Evolutionary conservation across 75 land plant genomes (phyloP), one percentile per base, ranked within the genome.

Genomic region (Picea sitchensis): DNA sequence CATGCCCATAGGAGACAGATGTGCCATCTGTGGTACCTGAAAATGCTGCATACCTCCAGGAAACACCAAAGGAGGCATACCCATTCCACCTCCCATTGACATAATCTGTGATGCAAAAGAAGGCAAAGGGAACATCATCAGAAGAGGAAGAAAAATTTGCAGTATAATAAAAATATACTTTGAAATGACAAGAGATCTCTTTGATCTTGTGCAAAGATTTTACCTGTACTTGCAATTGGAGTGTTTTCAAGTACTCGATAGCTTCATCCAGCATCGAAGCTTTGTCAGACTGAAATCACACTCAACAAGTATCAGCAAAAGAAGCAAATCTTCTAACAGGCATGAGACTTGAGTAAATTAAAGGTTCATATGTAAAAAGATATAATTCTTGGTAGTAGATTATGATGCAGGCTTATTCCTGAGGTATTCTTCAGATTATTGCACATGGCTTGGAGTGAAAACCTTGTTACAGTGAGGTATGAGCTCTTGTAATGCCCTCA

Each of bases 381-480:
- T 21, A 11, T 30, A 76, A 26, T 54, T 56, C 76, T 18, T 23
- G 44, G 64, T 3, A n/a, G 13, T 7, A 12, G 38, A 36, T 36
- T 60, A 12, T 38, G 68, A 14, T 61, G 68, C 32, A 62, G 31
- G 67, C 30, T 75, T 76, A 58, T 23, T 14, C 58, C 26, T 26
- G 32, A 12, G 57, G 30, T 17, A 76, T 11, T 76, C 9, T 5
- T 14, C 58, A 56, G 32, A 26, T 3, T 7, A 51, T 54, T 76
- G 58, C 36, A 58, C n/a, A 51, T 6, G 26, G 8, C 57, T 14
- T 56, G 7, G 34, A 76, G 23, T 54, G 9, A 76, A 51, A 30
- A 91, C 92, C 90, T 91, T 91, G 82, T 91, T 88, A 76, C 88
- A 82, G 79, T 91, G 86, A 44, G 92, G 92, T 61, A 91, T 91